Conservation (phyloP, 768 basidiomycete species). For the Lyophyllum shimeji region DNA sequence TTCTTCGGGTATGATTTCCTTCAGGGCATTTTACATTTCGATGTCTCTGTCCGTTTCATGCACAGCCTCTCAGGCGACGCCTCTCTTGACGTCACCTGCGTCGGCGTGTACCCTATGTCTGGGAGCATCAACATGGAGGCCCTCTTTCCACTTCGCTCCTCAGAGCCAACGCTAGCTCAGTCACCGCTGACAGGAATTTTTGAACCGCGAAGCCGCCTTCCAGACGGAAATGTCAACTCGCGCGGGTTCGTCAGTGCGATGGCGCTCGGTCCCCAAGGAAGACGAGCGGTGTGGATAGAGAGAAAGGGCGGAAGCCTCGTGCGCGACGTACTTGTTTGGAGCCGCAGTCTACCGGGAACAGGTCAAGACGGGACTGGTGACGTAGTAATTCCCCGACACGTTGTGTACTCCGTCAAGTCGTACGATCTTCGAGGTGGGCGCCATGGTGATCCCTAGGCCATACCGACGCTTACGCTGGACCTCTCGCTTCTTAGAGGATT, state of each 20-base stretch:
- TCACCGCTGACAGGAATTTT: not conserved
- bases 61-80: constrained; percentile 10
- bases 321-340: constrained; percentile 48
- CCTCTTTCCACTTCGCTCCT: constrained; percentile 8
- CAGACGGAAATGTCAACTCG: constrained; percentile 13
- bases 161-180: not conserved
- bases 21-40: constrained; percentile 52
- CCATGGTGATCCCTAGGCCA: not conserved
- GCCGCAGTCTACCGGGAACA: constrained; percentile 5
- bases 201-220: not conserved
- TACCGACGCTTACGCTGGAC: not conserved
- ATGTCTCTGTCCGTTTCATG: constrained; percentile 28
- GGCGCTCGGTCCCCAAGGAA: constrained; percentile 46
- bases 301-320: constrained; percentile 39
- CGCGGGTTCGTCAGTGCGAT: constrained; percentile 53
- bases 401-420: constrained; percentile 32
- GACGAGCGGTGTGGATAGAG: constrained; percentile 58
- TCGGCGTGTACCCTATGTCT: constrained; percentile 44
- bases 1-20: constrained; percentile 45
- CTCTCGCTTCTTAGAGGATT: constrained; percentile 34
- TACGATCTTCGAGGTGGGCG: constrained; percentile 40
- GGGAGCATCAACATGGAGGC: constrained; percentile 13
- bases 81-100: constrained; percentile 38
- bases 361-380: constrained; percentile 10
- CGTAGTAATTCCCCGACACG: constrained; percentile 26